Base-by-base conservation (phyloP, 768 basidiomycete species). In the Russula foetens region DNA sequence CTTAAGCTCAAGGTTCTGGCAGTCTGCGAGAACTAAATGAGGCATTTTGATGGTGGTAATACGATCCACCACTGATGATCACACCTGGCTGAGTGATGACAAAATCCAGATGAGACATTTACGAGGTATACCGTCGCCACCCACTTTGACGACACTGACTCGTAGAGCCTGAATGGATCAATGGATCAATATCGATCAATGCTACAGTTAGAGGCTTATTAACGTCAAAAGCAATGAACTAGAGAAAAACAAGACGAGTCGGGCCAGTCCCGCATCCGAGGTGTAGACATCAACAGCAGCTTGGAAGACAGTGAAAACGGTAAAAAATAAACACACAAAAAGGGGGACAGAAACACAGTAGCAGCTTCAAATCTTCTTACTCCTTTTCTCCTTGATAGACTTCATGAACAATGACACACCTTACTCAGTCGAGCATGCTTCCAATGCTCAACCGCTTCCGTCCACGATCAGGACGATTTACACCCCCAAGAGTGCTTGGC, bases 401-500 rank as follows among this genome's bases (percentile, higher is more conserved):
- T 43, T 49, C 19, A 24, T 14, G 35, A 38, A 53, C 9, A 15
- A 43, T 17, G 5, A 23, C 35, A 26, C 53, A n/a, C n/a, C 15
- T 38, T 62, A 23, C 4, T 59, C 58, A 12, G 52, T 46, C 24
- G 14, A 65, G 43, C 48, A 65, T 56, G 17, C 51, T 59, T 54
- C 64, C 54, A 9, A 65, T 65, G n/a, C 43, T 51, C 45, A 63
- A 26, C 44, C 54, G 33, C 54, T 65, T 65, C 29, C 62, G 44
- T 12, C 26, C 24, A 17, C 52, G 56, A 38, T 63, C 63, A 14
- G 44, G 1, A 26, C 48, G 26, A n/a, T 35, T 21, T 21, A 35
- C 28, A 4, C 15, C 23, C 24, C 19, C 44, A n/a, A 51, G 53
- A 17, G 53, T 19, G 38, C 54, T 49, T 17, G 48, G 35, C 12